Evolutionary conservation across 2,329 filamentous ascomycete species (phyloP), one percentile per base, ranked within the genome.

Genomic region (Beauveria rudraprayagi): DNA sequence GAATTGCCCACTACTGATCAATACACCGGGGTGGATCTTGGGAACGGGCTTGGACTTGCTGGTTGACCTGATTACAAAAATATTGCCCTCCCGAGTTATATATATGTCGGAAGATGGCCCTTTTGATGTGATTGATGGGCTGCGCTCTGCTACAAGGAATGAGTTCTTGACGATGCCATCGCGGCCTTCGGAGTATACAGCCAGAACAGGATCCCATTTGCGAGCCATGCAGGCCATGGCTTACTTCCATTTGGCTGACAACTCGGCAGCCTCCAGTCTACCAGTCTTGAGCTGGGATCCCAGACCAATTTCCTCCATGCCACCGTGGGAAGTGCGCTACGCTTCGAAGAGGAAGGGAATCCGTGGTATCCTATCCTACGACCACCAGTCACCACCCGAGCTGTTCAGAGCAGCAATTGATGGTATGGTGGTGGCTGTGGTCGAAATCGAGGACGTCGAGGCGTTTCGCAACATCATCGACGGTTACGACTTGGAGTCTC

Each of bases 211-310:
- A 0, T 79, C 83, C 0, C 85, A 92, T 63, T 72, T 90, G 3
- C 78, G 88, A 56, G 80, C 82, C 6, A 91, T 93, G 87, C 88
- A 92, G 66, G 84, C 81, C n/a, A 86, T 91, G 80, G 87, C 89
- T 0, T 93, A 92, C 67, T 91, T 93, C 67, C 90, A 93, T 69
- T 65, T 77, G 10, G 63, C 44, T 59, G 30, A 52, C 56, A 65
- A 47, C 37, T 40, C 58, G 3, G 26, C 51, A 17, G 58, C 41
- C 11, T n/a, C 22, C 1, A 8, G 22, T 28, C 34, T 48, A 17
- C 3, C 54, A 3, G 64, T 63, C 6, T 54, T 72, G 22, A 71
- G 69, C 50, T 90, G 85, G 82, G 74, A 80, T 56, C 63, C 77
- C 0, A 76, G 74, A 0, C 81, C 88, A 0, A 72, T 92, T 9